These are phyloP conservation scores for Cercophora samala DNA, from an alignment of 495 filamentous ascomycete genomes.

Conservation along the genomic window DNA sequence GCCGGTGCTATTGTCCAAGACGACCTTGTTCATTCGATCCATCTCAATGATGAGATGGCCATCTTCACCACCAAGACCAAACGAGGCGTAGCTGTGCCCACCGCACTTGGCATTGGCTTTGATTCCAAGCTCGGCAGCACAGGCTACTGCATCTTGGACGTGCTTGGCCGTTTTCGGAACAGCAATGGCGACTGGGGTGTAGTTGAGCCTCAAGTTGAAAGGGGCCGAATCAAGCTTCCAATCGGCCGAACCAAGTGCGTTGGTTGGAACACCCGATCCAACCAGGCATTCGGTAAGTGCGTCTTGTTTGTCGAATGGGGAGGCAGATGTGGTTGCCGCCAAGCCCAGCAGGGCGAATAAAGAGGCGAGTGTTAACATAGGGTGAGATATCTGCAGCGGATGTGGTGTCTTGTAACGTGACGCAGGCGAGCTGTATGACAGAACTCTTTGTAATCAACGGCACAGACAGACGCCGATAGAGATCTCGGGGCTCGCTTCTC, in stretches of 20 bases:
- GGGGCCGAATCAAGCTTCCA: slow-evolving; percentile 41
- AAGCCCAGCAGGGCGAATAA: slow-evolving; percentile 28
- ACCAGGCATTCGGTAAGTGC: slow-evolving; percentile 41
- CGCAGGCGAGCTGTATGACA: slow-evolving; percentile 7
- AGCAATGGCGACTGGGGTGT: slow-evolving; percentile 40
- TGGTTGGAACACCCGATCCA: slow-evolving; percentile 32
- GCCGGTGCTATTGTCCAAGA: slow-evolving; percentile 35
- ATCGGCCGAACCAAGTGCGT: slow-evolving; percentile 34
- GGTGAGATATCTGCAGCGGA: not conserved
- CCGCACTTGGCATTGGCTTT: slow-evolving; percentile 48
- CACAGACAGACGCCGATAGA: slow-evolving; percentile 8
- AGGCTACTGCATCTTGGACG: slow-evolving; percentile 41
- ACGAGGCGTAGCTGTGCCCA: slow-evolving; percentile 48
- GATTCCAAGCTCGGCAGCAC: slow-evolving; percentile 38
- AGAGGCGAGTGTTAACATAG: slow-evolving; percentile 20
- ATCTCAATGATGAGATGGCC: slow-evolving; percentile 46
- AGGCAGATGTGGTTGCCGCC: slow-evolving; percentile 14
- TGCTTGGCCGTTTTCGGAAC: slow-evolving; percentile 39
- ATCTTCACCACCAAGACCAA: slow-evolving; percentile 48
- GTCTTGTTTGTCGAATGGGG: slow-evolving; percentile 28
- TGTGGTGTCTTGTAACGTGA: slow-evolving; percentile 18
- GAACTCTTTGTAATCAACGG: slow-evolving; percentile 9
- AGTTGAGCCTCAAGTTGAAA: slow-evolving; percentile 42
- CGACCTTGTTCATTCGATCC: slow-evolving; percentile 45
- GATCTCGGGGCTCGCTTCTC: slow-evolving; percentile 21